phyloP scores from a whole-genome alignment of 1,139 yeast genomes.

The Nakaseomyces glabratus region DNA sequence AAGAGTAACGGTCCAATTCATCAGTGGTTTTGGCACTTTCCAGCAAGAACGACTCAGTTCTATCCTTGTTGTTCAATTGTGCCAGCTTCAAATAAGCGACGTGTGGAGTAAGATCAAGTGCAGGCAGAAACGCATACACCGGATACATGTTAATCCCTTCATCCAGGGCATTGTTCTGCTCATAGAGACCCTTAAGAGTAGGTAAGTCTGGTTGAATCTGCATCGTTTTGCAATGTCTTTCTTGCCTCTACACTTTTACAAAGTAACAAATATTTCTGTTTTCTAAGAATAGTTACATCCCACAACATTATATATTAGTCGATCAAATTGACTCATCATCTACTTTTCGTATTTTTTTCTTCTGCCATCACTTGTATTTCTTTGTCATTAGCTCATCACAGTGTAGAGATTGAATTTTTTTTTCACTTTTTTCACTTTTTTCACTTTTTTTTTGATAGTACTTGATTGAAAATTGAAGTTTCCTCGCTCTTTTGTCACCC shows the following conservation, averaged over 20 bases:
- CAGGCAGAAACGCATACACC: slow-evolving; percentile 61
- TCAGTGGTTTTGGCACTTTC: slow-evolving; percentile 89
- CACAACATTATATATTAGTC: neutral
- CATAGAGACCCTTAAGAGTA: slow-evolving; percentile 39
- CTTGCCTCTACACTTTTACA: too few species aligned
- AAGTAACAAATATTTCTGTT: too few species aligned
- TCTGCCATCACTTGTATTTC: too few species aligned
- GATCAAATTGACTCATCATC: slow-evolving; percentile 1
- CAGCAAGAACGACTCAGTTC: slow-evolving; percentile 66
- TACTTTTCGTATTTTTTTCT: too few species aligned
- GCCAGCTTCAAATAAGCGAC: slow-evolving; percentile 81
- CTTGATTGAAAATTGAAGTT: too few species aligned
- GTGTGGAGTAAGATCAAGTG: slow-evolving; percentile 79
- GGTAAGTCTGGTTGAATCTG: slow-evolving; percentile 54
- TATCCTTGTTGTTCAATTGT: slow-evolving; percentile 49
- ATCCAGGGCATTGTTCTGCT: slow-evolving; percentile 31
- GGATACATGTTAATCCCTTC: slow-evolving; percentile 51
- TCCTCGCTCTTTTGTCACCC: too few species aligned
- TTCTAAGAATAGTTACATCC: neutral
- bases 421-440: too few species aligned
- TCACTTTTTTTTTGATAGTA: too few species aligned
- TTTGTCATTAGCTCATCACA: too few species aligned
- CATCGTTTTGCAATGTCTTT: too few species aligned
- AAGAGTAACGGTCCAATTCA: slow-evolving; percentile 79
- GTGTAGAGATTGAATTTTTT: too few species aligned